A percentile compares a stretch with the other conserved stretches of the same genome.
These are phyloP conservation scores for Sisymbrium irio DNA, from an alignment of 345 rosid species.

Conservation along the genomic window DNA sequence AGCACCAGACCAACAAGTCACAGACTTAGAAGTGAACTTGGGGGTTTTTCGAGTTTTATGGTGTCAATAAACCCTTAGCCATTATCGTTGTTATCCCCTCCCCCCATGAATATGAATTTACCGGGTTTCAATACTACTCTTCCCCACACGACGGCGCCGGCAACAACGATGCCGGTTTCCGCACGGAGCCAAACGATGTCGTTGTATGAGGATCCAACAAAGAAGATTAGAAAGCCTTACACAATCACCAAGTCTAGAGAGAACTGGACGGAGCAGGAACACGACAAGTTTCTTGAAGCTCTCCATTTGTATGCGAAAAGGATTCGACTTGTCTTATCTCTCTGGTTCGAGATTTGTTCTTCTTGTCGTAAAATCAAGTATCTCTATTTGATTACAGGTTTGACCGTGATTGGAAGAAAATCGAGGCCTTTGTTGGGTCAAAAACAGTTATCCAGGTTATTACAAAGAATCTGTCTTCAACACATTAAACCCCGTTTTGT, in stretches of 20 bases:
- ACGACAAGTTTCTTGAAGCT: slow-evolving; percentile 92
- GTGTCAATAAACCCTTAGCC: slow-evolving; percentile 58
- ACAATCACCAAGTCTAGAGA: slow-evolving; percentile 91
- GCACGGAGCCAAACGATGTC: slow-evolving; percentile 26
- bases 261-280: slow-evolving; percentile 97
- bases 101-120: slow-evolving; percentile 39
- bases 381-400: slow-evolving; percentile 42
- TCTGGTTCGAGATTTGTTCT: not conserved
- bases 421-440: slow-evolving; percentile 90
- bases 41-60: slow-evolving; percentile 31
- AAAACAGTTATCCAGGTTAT: slow-evolving; percentile 90
- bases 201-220: slow-evolving; percentile 50
- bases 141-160: slow-evolving; percentile 26
- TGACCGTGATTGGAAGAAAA: slow-evolving; percentile 98
- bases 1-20: not conserved
- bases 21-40: not conserved
- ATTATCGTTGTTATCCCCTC: slow-evolving; percentile 53
- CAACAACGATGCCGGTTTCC: slow-evolving; percentile 14
- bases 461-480: not conserved
- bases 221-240: slow-evolving; percentile 90
- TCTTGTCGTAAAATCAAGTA: not conserved
- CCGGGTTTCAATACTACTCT: slow-evolving; percentile 47
- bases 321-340: not conserved
- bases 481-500: not conserved
- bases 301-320: slow-evolving; percentile 64